Conservation (phyloP, 345 rosid genomes). For the Litchi chinensis region DNA sequence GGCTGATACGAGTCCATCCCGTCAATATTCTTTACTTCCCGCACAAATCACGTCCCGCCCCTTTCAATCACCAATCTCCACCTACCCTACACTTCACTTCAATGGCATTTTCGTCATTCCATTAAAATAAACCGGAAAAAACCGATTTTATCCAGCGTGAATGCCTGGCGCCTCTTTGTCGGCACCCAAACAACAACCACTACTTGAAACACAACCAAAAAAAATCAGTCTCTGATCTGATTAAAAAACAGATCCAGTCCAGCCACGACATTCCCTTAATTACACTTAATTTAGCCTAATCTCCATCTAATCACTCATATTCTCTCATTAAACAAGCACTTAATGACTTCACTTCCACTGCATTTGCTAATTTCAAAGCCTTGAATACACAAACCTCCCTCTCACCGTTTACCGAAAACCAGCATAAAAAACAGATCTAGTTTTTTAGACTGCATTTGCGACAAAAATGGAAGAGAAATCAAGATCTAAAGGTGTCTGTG, state of each 20-base stretch:
- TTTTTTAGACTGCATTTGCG: slow-evolving; percentile 19
- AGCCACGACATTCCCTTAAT: not conserved
- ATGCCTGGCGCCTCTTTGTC: not conserved
- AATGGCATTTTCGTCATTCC: slow-evolving; percentile 16
- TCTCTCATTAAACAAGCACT: not conserved
- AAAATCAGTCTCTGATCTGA: not conserved
- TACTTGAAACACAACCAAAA: not conserved
- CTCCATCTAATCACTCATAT: not conserved
- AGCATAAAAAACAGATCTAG: slow-evolving; percentile 20
- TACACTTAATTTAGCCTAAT: not conserved
- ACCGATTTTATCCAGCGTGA: slow-evolving; percentile 21
- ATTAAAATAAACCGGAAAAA: not conserved
- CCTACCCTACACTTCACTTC: not conserved
- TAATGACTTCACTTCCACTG: slow-evolving; percentile 1
- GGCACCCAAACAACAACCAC: not conserved
- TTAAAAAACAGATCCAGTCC: slow-evolving; percentile 17
- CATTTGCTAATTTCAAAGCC: not conserved
- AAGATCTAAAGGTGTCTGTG: slow-evolving; percentile 57
- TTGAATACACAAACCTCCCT: not conserved
- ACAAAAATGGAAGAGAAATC: slow-evolving; percentile 65
- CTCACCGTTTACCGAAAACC: not conserved
- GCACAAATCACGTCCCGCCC: not conserved
- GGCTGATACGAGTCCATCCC: slow-evolving; percentile 3
- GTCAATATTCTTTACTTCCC: not conserved
- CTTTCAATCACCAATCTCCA: not conserved